Evolutionary conservation across 2,329 filamentous ascomycete species (phyloP).

Genomic region (Trichoderma gracile): DNA sequence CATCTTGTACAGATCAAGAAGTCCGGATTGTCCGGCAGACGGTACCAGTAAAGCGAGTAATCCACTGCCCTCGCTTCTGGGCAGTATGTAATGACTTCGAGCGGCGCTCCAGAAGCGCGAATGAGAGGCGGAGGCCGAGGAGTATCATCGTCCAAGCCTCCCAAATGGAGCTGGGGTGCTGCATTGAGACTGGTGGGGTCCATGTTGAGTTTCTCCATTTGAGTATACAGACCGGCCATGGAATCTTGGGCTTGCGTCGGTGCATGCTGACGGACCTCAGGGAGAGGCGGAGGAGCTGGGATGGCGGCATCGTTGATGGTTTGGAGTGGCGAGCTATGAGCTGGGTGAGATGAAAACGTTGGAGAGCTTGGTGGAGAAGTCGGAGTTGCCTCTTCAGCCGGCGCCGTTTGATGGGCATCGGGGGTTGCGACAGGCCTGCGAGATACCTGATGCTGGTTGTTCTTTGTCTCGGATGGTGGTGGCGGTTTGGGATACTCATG

Average conservation of each 20-base stretch:
- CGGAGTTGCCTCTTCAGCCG: too few species aligned
- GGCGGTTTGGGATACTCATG: neutral
- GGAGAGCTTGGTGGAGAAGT: neutral
- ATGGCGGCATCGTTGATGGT: neutral
- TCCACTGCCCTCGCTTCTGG: conserved; percentile 34
- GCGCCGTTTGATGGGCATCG: neutral
- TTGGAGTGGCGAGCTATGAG: neutral
- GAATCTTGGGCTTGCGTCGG: neutral
- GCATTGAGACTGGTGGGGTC: neutral
- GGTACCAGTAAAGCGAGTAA: conserved; percentile 40
- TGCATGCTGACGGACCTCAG: neutral
- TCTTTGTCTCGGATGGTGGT: neutral
- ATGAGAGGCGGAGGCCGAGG: conserved; percentile 8
- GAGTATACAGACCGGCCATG: conserved; percentile 6
- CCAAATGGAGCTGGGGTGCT: neutral
- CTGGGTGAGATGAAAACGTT: neutral
- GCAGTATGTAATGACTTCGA: conserved; percentile 34
- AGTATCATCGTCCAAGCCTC: neutral
- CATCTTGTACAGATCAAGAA: conserved; percentile 46
- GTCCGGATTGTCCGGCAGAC: conserved; percentile 31
- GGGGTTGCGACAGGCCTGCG: neutral
- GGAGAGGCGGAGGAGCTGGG: neutral
- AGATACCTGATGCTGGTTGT: neutral
- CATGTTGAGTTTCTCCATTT: conserved; percentile 15
- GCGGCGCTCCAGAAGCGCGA: conserved; percentile 30